Evolutionary conservation across 345 rosid species (phyloP), one percentile per base, ranked within the genome.

Genomic region (Camelina neglecta): DNA sequence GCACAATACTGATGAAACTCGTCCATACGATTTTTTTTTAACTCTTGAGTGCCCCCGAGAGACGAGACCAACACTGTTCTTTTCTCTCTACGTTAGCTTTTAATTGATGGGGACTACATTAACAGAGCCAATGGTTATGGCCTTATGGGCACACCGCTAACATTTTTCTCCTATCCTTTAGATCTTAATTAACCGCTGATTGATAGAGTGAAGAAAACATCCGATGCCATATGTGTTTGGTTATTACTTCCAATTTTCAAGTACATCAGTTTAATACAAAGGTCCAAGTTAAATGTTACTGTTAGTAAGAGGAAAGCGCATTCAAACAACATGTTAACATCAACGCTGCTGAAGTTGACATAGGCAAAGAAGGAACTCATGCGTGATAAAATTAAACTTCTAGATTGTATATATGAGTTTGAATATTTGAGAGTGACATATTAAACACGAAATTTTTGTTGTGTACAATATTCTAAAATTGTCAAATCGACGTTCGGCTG

Each of bases 401-500:
- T 47, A 47, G 24, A 18, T 50, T 18, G 41, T 38, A 50, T 50
- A 18, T 8, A 18, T 3, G 55, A 18, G 24, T 50, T 18, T 50
- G 24, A 18, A 8, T 49, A 50, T 49, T 18, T 5, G 11, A 18
- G 20, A 50, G 12, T 50, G 55, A 50, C 55, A 48, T 48, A 48
- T 48, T 21, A 26, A 48, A 48, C n/a, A 16, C 18, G 38, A 26
- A 60, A 49, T 49, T 49, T 49, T 18, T 45, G 18, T 13, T 7
- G 51, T 7, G 51, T 6, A n/a, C 7, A 47, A 47, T 48, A 42
- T 38, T 39, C 42, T 13, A 39, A 29, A 74, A 65, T 8, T 61
- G 79, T 76, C 80, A 59, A 69, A 69, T 76, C 70, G 18, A 69
- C 13, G 70, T 44, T 67, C 48, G 57, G 64, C 64, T 53, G 39